Percentiles rank a stretch among this genome's conserved stretches.
Conservation (phyloP, 345 rosid genomes). For the Brassica incana region DNA sequence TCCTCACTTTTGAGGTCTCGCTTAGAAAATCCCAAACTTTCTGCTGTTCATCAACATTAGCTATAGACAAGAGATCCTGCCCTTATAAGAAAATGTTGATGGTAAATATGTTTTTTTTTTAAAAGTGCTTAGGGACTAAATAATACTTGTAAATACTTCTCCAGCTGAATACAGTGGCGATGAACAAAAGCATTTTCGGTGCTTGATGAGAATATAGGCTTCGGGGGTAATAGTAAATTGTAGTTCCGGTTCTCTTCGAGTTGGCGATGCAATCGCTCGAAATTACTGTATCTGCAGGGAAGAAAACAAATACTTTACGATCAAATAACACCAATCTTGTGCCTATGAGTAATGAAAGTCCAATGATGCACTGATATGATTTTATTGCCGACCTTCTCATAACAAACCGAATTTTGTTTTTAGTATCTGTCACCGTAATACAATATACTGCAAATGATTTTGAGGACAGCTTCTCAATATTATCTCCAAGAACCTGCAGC, state of each 20-base stretch:
- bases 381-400: conserved; percentile 69
- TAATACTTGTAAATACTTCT: conserved; percentile 81
- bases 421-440: conserved; percentile 88
- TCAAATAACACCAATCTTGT: too few relatives aligned
- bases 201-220: conserved; percentile 97
- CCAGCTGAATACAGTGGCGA: conserved; percentile 97
- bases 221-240: conserved; percentile 94
- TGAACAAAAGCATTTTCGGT: conserved; percentile 97
- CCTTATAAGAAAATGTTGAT: conserved; percentile 11
- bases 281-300: conserved; percentile 84
- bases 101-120: conserved; percentile 7
- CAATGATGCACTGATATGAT: conserved; percentile 16
- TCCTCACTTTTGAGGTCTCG: conserved; percentile 74
- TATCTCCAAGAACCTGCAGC: conserved; percentile 88
- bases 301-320: neutral
- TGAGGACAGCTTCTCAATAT: conserved; percentile 87
- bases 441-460: conserved; percentile 98
- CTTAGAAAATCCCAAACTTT: conserved; percentile 94
- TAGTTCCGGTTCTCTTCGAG: conserved; percentile 97
- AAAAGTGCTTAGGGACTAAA: conserved; percentile 19
- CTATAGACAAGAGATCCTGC: conserved; percentile 93
- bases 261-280: conserved; percentile 85
- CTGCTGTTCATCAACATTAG: conserved; percentile 57
- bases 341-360: neutral
- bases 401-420: conserved; percentile 83